phyloP scores from a whole-genome alignment of 345 rosid species.

The Dimocarpus longan region DNA sequence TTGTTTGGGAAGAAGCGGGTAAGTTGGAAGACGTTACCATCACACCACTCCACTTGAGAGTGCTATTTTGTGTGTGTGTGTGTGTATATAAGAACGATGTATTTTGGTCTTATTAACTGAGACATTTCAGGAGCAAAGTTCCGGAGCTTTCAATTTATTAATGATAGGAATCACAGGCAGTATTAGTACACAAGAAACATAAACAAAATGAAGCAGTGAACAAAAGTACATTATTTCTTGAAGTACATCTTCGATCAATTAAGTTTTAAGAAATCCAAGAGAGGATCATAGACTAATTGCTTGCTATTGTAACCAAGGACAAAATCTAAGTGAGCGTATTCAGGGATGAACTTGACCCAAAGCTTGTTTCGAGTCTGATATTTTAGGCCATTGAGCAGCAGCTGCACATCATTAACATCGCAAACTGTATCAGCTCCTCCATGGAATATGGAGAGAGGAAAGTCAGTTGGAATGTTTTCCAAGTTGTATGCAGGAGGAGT shows the following conservation, averaged over 20 bases:
- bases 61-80: too few species aligned
- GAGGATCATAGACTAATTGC: conserved; percentile 46
- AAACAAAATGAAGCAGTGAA: background rate
- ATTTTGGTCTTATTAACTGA: too few species aligned
- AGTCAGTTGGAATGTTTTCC: conserved; percentile 42
- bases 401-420: conserved; percentile 40
- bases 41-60: too few species aligned
- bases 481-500: conserved; percentile 48
- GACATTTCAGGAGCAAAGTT: too few species aligned
- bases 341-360: conserved; percentile 22
- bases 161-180: background rate
- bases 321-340: conserved; percentile 52
- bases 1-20: too few species aligned
- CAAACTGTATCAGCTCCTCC: conserved; percentile 53
- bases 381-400: conserved; percentile 39
- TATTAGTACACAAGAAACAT: background rate
- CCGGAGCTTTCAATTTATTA: too few species aligned
- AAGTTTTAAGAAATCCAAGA: conserved; percentile 41
- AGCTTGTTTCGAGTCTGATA: conserved; percentile 41
- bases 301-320: conserved; percentile 46
- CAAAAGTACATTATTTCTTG: background rate
- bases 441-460: conserved; percentile 49
- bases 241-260: conserved; percentile 27
- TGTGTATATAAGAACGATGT: too few species aligned
- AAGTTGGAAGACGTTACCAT: too few species aligned